Evolutionary conservation across 371 early-diverging fungal species (phyloP), one percentile per base, ranked within the genome.

Genomic region (Mortierella sp.): DNA sequence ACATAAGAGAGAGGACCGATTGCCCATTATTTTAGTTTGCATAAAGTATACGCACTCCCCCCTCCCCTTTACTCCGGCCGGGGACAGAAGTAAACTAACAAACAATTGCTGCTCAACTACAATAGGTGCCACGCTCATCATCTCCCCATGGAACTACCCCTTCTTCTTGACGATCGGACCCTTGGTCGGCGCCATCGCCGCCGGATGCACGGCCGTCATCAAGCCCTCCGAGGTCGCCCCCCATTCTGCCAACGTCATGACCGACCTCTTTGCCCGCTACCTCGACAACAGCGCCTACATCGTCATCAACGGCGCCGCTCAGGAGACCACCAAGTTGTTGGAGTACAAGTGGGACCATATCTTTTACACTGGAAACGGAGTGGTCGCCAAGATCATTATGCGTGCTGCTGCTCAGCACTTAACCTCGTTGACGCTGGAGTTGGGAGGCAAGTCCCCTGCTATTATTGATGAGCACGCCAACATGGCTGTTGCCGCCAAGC

Each of bases 361-460:
- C 88, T 95, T 96, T 70, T 98, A 96, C 87, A 98, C 98, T 16
- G 98, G 98, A 77, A 95, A 92, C 81, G 91, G 92, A 38, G 44
- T 72, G 7, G 97, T 98, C 11, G 98, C 94, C 75, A 93, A 92
- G 82, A 91, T 97, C 49, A 91, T 97, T 46, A 94, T 94, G 91
- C 81, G 78, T 49, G 96, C 96, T 8, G 97, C 97, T 16, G 90
- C 95, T 29, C 89, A 95, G 78, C 88, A 94, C 75, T 89, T 96
- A 75, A 92, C 96, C 21, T 91, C 94, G 32, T 90, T 95, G 16
- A 95, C 96, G n/a, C 90, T 97, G 70, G 97, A 97, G 88, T 90
- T 97, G 51, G 97, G 97, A 72, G 97, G 97, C 74, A 98, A 98
- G 87, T 91, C 92, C 21, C 99, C 98, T 16, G 95, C 92, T 6